Conservation (phyloP, 1,139 yeast genomes). For the Debaryomyces psychrophilus region DNA sequence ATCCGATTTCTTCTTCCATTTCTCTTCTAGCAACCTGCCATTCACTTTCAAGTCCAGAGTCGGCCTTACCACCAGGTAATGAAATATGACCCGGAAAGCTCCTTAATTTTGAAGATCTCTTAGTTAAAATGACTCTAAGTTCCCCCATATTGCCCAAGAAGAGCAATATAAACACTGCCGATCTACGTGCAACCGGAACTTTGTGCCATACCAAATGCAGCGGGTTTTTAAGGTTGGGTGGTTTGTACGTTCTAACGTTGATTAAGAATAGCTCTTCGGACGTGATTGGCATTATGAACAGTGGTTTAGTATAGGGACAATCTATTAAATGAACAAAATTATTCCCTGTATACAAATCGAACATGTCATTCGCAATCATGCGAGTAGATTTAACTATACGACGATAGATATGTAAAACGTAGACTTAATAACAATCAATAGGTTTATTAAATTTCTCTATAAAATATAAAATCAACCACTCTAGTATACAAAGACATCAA, state of each 20-base stretch:
- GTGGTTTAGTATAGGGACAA: background rate
- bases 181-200: constrained; percentile 63
- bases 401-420: background rate
- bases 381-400: background rate
- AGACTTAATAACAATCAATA: background rate
- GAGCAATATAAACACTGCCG: constrained; percentile 73
- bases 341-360: constrained; percentile 7
- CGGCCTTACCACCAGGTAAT: constrained; percentile 89
- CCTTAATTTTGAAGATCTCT: constrained; percentile 67
- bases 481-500: constrained; percentile 3
- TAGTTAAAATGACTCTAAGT: constrained; percentile 73
- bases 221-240: constrained; percentile 31
- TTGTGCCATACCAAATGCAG: constrained; percentile 57
- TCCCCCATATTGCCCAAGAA: constrained; percentile 76
- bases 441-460: constrained; percentile 6
- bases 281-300: constrained; percentile 10
- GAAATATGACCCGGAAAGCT: constrained; percentile 88
- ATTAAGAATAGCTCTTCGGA: constrained; percentile 25
- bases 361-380: background rate
- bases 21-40: constrained; percentile 80
- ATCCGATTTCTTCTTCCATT: constrained; percentile 84
- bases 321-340: background rate
- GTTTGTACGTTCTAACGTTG: constrained; percentile 27
- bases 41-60: constrained; percentile 62
- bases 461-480: constrained; percentile 5